Evolutionary conservation across 768 basidiomycete species (phyloP), one percentile per base, ranked within the genome.

Genomic region (Zangia roseola): DNA sequence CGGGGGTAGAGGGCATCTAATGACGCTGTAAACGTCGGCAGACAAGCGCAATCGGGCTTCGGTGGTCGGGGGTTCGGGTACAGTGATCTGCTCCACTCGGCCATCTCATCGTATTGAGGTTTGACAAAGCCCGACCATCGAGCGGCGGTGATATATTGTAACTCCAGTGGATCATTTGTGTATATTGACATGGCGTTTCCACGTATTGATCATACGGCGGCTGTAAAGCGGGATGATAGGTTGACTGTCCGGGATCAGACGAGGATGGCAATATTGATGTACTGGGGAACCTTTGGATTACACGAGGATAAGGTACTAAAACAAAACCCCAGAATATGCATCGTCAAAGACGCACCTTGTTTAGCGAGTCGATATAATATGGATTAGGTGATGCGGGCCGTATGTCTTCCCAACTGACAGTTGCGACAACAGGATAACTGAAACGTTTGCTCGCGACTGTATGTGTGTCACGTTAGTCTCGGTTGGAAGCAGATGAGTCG

Each of bases 41-140:
- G 81, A 71, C 21, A 91, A 73, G 3, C 88, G 83, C 62, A 90
- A 73, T n/a, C 86, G 79, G 13, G 76, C 73, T 40, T 84, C 80
- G 51, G 82, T 82, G 4, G 69, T 56, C 0, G 82, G 83, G 0
- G 73, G 68, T 13, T 57, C 55, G 17, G 77, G 54, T 19, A 62
- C 58, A 14, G 61, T 5, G 49, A 53, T 2, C 52, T n/a, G n/a
- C n/a, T 50, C 53, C 31, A 47, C 57, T 58, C 58, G 51, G 61
- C 47, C 17, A 54, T 10, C 19, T 54, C 48, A 1, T 53, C 37
- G 16, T 78, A 64, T 26, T 80, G 78, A 44, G 89, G 88, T 45
- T 82, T 77, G 1, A 85, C 77, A 56, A 90, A 91, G 2, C 82
- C 85, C 0, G 89, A 87, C 89, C 91, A 92, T 19, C 83, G 76